Conservation (phyloP, 345 rosid species). For the Erysimum cheiranthoides region DNA sequence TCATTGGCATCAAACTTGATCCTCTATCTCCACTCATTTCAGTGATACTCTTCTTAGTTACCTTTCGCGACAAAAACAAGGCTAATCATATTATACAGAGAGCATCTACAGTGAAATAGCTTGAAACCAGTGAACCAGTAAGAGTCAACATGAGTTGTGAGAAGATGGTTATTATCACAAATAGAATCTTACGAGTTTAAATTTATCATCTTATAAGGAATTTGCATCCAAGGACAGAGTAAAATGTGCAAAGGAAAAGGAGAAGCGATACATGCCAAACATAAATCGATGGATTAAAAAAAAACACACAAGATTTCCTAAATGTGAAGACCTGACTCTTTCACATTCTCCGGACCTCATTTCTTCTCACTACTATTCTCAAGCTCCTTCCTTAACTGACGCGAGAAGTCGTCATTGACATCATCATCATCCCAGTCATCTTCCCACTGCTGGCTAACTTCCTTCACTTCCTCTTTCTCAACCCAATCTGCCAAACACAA, state of each 20-base stretch:
- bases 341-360: constrained; percentile 31
- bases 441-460: constrained; percentile 88
- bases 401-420: constrained; percentile 88
- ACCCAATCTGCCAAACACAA: constrained; percentile 62
- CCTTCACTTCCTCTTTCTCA: constrained; percentile 78
- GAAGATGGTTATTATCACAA: too few relatives aligned
- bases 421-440: constrained; percentile 99
- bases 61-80: too few relatives aligned
- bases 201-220: neutral
- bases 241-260: neutral
- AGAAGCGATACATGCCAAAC: neutral
- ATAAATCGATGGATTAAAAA: neutral
- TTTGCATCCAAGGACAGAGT: neutral
- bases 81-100: too few relatives aligned
- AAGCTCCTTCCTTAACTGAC: constrained; percentile 83
- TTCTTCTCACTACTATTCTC: constrained; percentile 64
- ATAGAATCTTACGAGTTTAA: neutral
- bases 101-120: too few relatives aligned
- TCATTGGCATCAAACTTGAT: too few relatives aligned
- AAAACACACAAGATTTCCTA: too few relatives aligned
- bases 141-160: too few relatives aligned
- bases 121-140: too few relatives aligned
- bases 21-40: too few relatives aligned
- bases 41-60: too few relatives aligned
- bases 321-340: neutral